Evolutionary conservation across 1,139 yeast species (phyloP), one percentile per base, ranked within the genome.

Genomic region (Geotrichum fermentans): DNA sequence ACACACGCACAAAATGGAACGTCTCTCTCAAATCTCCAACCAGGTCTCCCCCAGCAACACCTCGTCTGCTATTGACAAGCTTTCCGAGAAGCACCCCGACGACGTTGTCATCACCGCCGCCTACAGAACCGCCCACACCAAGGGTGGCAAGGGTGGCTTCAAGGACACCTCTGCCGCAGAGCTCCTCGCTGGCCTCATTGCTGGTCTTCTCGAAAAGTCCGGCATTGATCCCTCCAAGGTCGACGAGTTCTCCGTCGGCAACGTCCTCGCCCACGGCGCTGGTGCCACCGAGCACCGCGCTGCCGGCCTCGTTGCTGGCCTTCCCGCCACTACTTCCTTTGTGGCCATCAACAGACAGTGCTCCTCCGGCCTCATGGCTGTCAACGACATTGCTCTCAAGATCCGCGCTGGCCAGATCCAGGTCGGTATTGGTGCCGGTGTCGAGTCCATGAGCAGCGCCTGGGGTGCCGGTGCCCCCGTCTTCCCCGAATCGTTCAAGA

Each of bases 281-380:
- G 96, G 96, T 63, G 95, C 90, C 51, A 82, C 83, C 52, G 96
- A 88, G 69, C 95, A 87, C 69, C 77, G 71, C 63, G 96, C 95
- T 47, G 97, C 89, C 35, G 73, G 74, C 54, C 71, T 84, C 37
- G 86, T 80, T 11, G 87, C 85, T 3, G 95, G 94, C 13, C 73
- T 83, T 40, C 89, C 89, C 20, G 69, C 77, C 57, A 69, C 81
- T 7, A 75, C 83, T 28, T 90, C 95, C 13, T 86, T 90, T 59
- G 72, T 81, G 59, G 92, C 96, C 26, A 62, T 90, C 58, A 90
- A 90, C 74, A 81, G 97, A 71, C 96, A 88, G 69, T 90, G 97
- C 69, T 87, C 96, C 8, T 86, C 96, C 2, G 97, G 97, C 42
- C 74, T 90, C 60, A 85, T 89, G 77, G 95, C 96, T 20, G 80